Evolutionary conservation across 257 asterid genomes (phyloP).

Genomic region (Phtheirospermum japonicum): DNA sequence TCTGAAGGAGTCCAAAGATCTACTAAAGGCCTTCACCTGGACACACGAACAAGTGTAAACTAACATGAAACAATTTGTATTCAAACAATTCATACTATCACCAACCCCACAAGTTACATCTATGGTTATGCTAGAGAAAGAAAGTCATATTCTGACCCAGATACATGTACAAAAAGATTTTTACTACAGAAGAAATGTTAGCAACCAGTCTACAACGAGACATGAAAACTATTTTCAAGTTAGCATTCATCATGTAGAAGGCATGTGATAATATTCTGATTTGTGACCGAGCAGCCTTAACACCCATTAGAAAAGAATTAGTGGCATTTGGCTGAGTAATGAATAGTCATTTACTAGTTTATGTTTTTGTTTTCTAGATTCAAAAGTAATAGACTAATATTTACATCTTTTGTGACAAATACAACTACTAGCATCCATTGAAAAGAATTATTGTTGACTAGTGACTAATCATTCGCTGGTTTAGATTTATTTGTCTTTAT

Average conservation of each 20-base stretch:
- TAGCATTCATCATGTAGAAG: slow-evolving; percentile 1
- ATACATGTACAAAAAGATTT: background rate
- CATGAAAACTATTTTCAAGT: background rate
- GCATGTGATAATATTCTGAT: background rate
- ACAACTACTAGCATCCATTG: background rate
- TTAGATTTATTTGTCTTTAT: background rate
- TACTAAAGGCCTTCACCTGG: slow-evolving; percentile 90
- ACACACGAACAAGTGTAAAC: slow-evolving; percentile 20
- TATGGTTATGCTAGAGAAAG: slow-evolving; percentile 8
- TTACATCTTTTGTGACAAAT: background rate
- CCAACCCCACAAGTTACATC: slow-evolving; percentile 19
- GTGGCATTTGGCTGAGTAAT: background rate
- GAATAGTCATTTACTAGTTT: background rate
- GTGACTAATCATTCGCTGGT: background rate
- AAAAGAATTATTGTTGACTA: background rate
- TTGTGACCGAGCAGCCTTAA: background rate
- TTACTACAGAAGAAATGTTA: background rate
- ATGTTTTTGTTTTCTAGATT: background rate
- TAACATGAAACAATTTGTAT: slow-evolving; percentile 17
- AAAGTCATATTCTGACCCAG: slow-evolving; percentile 13
- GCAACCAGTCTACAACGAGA: slow-evolving; percentile 13
- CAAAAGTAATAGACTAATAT: background rate
- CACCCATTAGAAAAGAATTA: background rate
- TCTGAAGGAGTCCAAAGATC: slow-evolving; percentile 66
- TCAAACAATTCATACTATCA: slow-evolving; percentile 12